Conservation (phyloP, 2,329 filamentous ascomycete species). For the Exophiala dermatitidis region DNA sequence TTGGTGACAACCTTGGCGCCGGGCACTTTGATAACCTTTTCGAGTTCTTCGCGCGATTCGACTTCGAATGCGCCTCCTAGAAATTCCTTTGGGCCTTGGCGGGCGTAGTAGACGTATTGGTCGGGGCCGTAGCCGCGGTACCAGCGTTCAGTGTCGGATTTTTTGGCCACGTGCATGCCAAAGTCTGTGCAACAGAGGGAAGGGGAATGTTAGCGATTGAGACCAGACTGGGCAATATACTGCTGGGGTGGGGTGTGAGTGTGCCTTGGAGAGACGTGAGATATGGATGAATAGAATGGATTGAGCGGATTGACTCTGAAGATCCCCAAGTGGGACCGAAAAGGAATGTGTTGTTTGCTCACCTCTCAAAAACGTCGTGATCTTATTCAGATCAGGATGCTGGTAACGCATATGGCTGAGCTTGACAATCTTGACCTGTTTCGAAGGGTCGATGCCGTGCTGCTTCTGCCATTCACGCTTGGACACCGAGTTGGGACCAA, state of each 20-base stretch:
- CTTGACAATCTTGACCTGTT: conserved; percentile 44
- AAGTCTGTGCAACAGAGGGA: conserved; percentile 32
- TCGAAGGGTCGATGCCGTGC: conserved; percentile 35
- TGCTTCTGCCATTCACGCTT: conserved; percentile 26
- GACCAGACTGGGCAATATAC: not conserved
- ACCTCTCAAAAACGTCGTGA: conserved; percentile 40
- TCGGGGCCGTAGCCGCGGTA: conserved; percentile 40
- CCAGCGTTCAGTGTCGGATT: conserved; percentile 35
- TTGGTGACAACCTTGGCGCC: conserved; percentile 18
- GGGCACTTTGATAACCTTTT: conserved; percentile 30
- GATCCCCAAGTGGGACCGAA: too few relatives aligned
- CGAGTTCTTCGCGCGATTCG: conserved; percentile 38
- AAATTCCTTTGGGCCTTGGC: conserved; percentile 36
- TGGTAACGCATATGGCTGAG: conserved; percentile 50
- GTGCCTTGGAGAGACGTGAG: too few relatives aligned
- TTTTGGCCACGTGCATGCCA: conserved; percentile 38
- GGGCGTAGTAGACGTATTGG: conserved; percentile 41
- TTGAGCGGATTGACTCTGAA: too few relatives aligned
- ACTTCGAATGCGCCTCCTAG: conserved; percentile 41
- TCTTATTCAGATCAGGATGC: conserved; percentile 44
- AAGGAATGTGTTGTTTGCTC: conserved; percentile 10
- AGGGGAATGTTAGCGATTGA: not conserved
- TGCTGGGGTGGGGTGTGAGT: too few relatives aligned
- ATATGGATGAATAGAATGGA: too few relatives aligned
- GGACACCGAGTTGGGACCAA: conserved; percentile 16